Conservation (phyloP, 495 filamentous ascomycete species). For the Talaromyces trachyspermus region DNA sequence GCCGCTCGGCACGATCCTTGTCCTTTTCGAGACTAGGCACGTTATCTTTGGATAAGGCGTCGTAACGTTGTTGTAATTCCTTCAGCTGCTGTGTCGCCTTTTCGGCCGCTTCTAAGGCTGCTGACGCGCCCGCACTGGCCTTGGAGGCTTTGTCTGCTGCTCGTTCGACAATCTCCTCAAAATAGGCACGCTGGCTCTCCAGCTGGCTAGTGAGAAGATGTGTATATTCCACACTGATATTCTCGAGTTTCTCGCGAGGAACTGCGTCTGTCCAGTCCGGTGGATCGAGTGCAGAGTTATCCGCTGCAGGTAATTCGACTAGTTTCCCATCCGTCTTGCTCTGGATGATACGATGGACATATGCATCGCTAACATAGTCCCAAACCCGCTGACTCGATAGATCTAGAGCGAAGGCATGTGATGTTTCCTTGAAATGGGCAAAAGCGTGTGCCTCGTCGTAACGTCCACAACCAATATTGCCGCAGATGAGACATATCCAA, state of each 20-base stretch:
- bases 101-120: slow-evolving; percentile 48
- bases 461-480: slow-evolving; percentile 84
- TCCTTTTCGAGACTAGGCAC: slow-evolving; percentile 64
- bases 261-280: slow-evolving; percentile 60
- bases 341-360: slow-evolving; percentile 91
- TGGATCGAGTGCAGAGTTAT: slow-evolving; percentile 35
- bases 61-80: slow-evolving; percentile 48
- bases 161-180: slow-evolving; percentile 86
- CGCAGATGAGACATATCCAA: slow-evolving; percentile 93
- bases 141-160: slow-evolving; percentile 84
- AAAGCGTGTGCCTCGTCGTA: slow-evolving; percentile 94
- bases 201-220: slow-evolving; percentile 87
- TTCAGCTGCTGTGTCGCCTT: slow-evolving; percentile 43
- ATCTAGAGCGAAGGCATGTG: slow-evolving; percentile 88
- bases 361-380: slow-evolving; percentile 93
- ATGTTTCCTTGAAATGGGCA: slow-evolving; percentile 82
- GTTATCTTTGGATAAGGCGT: slow-evolving; percentile 47
- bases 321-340: slow-evolving; percentile 84
- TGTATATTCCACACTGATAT: slow-evolving; percentile 87
- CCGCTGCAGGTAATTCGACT: slow-evolving; percentile 64
- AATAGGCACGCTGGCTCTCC: slow-evolving; percentile 86
- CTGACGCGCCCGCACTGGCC: slow-evolving; percentile 58
- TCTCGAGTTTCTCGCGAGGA: slow-evolving; percentile 84
- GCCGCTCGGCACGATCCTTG: slow-evolving; percentile 55
- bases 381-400: slow-evolving; percentile 88